These are phyloP conservation scores for Podaxis carcinomalis DNA, from an alignment of 768 basidiomycete genomes.

Conservation along the genomic window DNA sequence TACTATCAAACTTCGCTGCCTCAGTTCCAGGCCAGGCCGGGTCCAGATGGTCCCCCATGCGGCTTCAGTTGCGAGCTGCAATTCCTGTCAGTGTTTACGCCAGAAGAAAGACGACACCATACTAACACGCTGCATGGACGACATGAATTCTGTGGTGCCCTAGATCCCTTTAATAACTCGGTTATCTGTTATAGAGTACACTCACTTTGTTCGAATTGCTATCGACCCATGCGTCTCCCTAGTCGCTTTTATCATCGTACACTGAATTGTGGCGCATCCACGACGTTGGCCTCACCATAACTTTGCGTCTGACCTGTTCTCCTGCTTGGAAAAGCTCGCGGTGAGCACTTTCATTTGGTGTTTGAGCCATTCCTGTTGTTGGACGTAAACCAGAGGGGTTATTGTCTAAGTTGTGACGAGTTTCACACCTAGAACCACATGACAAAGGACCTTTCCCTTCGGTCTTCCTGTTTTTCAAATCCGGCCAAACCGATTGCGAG, in stretches of 20 bases:
- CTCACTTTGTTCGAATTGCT: conserved; percentile 34
- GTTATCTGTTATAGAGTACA: background rate
- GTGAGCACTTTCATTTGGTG: conserved; percentile 31
- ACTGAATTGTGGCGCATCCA: background rate
- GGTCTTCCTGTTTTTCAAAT: too few relatives aligned
- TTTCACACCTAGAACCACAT: background rate
- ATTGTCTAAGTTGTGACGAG: background rate
- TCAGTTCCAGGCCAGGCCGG: conserved; percentile 39
- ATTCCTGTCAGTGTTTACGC: conserved; percentile 7
- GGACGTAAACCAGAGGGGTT: background rate
- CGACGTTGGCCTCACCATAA: conserved; percentile 29
- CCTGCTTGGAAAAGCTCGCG: conserved; percentile 40
- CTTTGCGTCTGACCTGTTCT: conserved; percentile 33
- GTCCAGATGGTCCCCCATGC: conserved; percentile 47
- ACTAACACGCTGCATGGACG: conserved; percentile 42
- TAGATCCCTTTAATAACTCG: conserved; percentile 2
- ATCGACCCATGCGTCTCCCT: conserved; percentile 42
- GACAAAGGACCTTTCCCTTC: background rate
- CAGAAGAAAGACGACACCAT: background rate
- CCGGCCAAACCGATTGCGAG: too few relatives aligned
- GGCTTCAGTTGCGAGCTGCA: conserved; percentile 15
- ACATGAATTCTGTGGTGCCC: conserved; percentile 42
- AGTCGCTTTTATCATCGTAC: background rate
- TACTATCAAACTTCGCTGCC: conserved; percentile 41
- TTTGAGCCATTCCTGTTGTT: conserved; percentile 5